A percentile compares a stretch with the other conserved stretches of the same genome.
Conservation (phyloP, 495 filamentous ascomycete genomes). For the Talaromyces stipitatus region DNA sequence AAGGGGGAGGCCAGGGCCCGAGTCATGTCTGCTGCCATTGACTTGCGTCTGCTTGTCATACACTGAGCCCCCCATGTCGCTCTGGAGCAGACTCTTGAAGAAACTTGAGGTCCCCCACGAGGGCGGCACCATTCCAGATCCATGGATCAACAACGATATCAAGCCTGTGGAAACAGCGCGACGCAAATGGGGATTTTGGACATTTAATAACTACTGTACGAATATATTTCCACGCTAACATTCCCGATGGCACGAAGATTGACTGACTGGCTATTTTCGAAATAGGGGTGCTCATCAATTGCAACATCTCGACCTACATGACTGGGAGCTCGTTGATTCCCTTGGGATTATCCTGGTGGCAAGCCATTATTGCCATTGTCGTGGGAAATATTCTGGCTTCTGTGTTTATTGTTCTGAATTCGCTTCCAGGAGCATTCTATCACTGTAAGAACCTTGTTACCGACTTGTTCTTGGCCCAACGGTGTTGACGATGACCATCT, state of each 20-base stretch:
- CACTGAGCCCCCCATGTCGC: too few species aligned
- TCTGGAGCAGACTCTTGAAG: too few species aligned
- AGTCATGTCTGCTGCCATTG: background rate
- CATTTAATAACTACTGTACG: slow-evolving; percentile 18
- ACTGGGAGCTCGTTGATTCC: slow-evolving; percentile 19
- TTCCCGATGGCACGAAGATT: background rate
- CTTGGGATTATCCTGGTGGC: slow-evolving; percentile 21
- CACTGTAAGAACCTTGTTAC: slow-evolving; percentile 10
- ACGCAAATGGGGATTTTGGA: slow-evolving; percentile 19
- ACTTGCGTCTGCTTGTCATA: too few species aligned
- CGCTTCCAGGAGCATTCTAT: slow-evolving; percentile 15
- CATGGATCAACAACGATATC: slow-evolving; percentile 23
- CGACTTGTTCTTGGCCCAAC: background rate
- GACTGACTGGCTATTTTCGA: background rate
- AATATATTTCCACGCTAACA: background rate
- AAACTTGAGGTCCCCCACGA: slow-evolving; percentile 12
- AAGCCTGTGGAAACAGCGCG: slow-evolving; percentile 18
- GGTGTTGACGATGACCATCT: background rate
- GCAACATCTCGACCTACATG: slow-evolving; percentile 17
- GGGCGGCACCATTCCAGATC: slow-evolving; percentile 10
- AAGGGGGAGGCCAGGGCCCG: too few species aligned
- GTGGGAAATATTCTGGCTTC: slow-evolving; percentile 11
- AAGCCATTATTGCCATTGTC: slow-evolving; percentile 16
- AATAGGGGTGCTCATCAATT: slow-evolving; percentile 17
- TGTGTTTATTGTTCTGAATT: slow-evolving; percentile 13